Evolutionary conservation across 305 asterid species (phyloP).

Genomic region (Rubia peregrina): DNA sequence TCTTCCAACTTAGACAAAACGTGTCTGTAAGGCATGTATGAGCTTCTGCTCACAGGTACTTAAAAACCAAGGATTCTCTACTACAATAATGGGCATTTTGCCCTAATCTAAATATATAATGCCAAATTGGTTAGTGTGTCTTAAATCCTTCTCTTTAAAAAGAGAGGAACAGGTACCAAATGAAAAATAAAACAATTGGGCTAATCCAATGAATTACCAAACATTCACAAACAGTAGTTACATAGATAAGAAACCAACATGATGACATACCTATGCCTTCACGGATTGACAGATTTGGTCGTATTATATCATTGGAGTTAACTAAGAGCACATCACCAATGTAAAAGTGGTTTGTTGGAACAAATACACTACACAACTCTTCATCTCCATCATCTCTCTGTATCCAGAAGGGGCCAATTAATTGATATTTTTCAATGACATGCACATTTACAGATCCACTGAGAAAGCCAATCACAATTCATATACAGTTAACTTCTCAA

Average conservation of each 20-base stretch:
- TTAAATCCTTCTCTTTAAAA: background rate
- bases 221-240: constrained; percentile 2
- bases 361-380: constrained; percentile 81
- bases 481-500: background rate
- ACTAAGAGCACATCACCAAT: constrained; percentile 79
- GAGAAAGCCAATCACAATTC: background rate
- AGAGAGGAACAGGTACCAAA: too few relatives aligned
- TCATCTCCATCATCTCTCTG: constrained; percentile 87
- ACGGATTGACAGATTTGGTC: constrained; percentile 85
- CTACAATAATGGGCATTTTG: background rate
- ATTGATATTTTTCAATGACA: background rate
- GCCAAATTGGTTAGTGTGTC: background rate
- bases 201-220: background rate
- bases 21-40: background rate
- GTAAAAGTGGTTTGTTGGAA: constrained; percentile 87
- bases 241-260: background rate
- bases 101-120: background rate
- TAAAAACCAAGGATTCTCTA: background rate
- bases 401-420: constrained; percentile 13
- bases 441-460: background rate
- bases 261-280: constrained; percentile 75
- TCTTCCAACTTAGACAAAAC: background rate
- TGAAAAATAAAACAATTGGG: background rate
- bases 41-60: background rate
- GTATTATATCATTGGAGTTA: constrained; percentile 62